Percentiles rank a stretch among this genome's conserved stretches.
Conservation (phyloP, 139 green algal genomes). For the Ettlia oleoabundans region DNA sequence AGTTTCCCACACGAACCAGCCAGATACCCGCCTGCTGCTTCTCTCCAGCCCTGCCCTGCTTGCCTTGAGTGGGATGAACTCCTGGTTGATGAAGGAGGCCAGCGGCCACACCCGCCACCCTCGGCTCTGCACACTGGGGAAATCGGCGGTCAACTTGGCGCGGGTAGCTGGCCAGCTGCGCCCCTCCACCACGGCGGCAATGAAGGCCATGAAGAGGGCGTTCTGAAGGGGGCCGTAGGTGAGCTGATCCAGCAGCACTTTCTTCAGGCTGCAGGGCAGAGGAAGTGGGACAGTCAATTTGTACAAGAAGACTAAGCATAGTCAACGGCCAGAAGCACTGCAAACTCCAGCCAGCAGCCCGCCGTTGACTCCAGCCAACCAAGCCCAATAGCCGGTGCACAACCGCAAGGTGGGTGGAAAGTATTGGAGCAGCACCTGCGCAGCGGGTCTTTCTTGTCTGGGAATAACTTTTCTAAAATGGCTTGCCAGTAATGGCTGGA, state of each 20-base stretch:
- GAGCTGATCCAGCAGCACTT: constrained; percentile 39
- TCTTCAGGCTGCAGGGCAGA: neutral
- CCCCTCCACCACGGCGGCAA: constrained; percentile 24
- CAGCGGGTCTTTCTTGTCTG: constrained; percentile 15
- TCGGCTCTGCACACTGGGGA: constrained; percentile 1
- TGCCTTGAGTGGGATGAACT: constrained; percentile 36
- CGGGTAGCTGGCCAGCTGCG: neutral
- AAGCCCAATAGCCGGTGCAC: too few relatives aligned
- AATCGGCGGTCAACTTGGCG: constrained; percentile 1
- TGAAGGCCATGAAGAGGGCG: constrained; percentile 34
- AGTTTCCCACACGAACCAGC: too few relatives aligned
- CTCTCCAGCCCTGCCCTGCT: neutral
- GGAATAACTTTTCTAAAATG: constrained; percentile 37
- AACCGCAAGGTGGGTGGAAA: too few relatives aligned
- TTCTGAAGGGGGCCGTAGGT: constrained; percentile 38
- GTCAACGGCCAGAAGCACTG: neutral
- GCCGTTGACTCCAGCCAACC: too few relatives aligned
- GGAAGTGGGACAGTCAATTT: too few relatives aligned
- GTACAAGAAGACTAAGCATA: neutral
- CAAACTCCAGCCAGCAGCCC: constrained; percentile 14
- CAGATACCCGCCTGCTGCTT: too few relatives aligned
- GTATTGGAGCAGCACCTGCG: too few relatives aligned
- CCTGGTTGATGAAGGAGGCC: constrained; percentile 37
- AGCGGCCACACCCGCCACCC: constrained; percentile 44
- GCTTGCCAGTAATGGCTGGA: constrained; percentile 43